Conservation (phyloP, 2,329 filamentous ascomycete species). For the Pseudogymnoascus sp. region DNA sequence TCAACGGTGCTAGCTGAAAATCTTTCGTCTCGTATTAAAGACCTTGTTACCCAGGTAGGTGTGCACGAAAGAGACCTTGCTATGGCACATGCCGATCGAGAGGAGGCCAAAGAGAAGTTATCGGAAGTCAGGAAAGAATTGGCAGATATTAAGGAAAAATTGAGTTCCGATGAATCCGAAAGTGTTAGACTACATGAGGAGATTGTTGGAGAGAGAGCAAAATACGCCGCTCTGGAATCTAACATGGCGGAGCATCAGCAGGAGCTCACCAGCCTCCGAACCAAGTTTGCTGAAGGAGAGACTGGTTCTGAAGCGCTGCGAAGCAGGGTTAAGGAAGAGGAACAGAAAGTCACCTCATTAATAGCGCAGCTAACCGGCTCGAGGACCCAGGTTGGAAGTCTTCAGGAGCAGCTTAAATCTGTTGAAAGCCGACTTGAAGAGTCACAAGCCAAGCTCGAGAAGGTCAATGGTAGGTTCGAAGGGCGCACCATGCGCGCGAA, state of each 20-base stretch:
- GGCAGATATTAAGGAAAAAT: constrained; percentile 41
- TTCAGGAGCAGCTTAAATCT: constrained; percentile 66
- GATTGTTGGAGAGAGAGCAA: constrained; percentile 45
- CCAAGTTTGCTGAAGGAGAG: constrained; percentile 71
- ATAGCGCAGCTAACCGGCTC: constrained; percentile 63
- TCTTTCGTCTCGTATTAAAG: constrained; percentile 48
- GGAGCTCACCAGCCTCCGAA: constrained; percentile 59
- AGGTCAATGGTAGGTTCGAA: constrained; percentile 51
- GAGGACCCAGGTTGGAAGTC: constrained; percentile 64
- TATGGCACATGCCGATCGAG: constrained; percentile 55
- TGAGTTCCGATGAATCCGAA: constrained; percentile 44
- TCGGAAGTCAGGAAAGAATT: constrained; percentile 50
- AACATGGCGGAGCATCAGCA: constrained; percentile 56
- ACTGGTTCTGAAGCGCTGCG: constrained; percentile 73
- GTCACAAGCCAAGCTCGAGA: constrained; percentile 43
- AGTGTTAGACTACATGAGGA: constrained; percentile 45
- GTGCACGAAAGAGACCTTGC: constrained; percentile 51
- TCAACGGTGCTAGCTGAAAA: constrained; percentile 49
- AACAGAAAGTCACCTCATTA: constrained; percentile 58
- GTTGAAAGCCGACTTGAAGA: constrained; percentile 56
- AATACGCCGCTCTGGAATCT: constrained; percentile 43
- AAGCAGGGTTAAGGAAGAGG: constrained; percentile 66
- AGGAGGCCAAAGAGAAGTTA: constrained; percentile 46
- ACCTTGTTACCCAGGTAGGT: constrained; percentile 50
- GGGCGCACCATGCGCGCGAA: constrained; percentile 64